Percentiles rank a stretch among this genome's conserved stretches.
Evolutionary conservation across 2,329 filamentous ascomycete genomes (phyloP).

Genomic region (Bretziella fagacearum): DNA sequence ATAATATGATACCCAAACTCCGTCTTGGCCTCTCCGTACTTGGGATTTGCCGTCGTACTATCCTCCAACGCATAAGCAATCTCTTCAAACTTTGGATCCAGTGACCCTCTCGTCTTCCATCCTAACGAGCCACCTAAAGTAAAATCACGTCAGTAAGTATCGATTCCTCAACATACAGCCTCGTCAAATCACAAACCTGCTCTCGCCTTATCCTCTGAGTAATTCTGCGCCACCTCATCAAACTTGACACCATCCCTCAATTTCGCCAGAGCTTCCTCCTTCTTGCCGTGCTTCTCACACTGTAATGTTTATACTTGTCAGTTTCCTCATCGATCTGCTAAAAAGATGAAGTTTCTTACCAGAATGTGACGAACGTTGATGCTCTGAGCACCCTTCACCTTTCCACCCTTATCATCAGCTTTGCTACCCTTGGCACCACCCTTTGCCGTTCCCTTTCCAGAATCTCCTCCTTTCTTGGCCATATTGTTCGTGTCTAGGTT

Average conservation of each 20-base stretch:
- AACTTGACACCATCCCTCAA: slow-evolving; percentile 51
- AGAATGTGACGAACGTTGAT: slow-evolving; percentile 64
- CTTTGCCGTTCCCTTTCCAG: slow-evolving; percentile 17
- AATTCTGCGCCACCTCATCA: slow-evolving; percentile 55
- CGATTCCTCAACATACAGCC: not conserved
- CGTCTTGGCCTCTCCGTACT: slow-evolving; percentile 55
- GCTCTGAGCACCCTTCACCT: slow-evolving; percentile 44
- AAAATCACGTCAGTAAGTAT: not conserved
- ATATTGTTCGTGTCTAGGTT: not conserved
- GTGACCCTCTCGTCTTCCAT: slow-evolving; percentile 52
- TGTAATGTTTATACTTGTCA: slow-evolving; percentile 18
- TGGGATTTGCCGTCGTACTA: slow-evolving; percentile 47
- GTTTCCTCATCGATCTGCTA: not conserved
- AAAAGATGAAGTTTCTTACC: slow-evolving; percentile 20
- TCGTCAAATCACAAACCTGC: slow-evolving; percentile 28
- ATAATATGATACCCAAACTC: slow-evolving; percentile 64
- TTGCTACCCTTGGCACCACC: slow-evolving; percentile 23
- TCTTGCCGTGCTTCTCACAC: slow-evolving; percentile 63
- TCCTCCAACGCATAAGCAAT: slow-evolving; percentile 52
- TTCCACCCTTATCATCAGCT: slow-evolving; percentile 23
- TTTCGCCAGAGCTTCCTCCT: slow-evolving; percentile 57
- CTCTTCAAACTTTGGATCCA: slow-evolving; percentile 54
- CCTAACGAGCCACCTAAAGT: slow-evolving; percentile 48
- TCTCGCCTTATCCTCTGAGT: slow-evolving; percentile 61
- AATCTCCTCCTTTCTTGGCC: slow-evolving; percentile 12